Evolutionary conservation across 768 basidiomycete genomes (phyloP).

Genomic region (Psilocybe azurescens): DNA sequence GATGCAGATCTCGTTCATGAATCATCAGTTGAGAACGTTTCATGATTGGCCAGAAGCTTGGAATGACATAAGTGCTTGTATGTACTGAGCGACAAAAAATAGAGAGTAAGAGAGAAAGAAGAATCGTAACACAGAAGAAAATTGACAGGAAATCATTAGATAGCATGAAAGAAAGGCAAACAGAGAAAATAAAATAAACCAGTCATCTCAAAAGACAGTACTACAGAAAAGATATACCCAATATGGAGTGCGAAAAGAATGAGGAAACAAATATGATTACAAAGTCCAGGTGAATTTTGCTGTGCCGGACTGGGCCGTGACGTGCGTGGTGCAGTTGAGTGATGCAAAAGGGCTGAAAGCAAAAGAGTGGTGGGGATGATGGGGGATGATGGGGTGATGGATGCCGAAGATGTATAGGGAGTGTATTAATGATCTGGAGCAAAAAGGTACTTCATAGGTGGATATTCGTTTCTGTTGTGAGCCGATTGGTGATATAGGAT

Average conservation of each 20-base stretch:
- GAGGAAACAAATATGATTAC: conserved; percentile 44
- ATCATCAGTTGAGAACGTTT: conserved; percentile 8
- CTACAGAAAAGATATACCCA: conserved; percentile 37
- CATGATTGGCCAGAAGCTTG: conserved; percentile 14
- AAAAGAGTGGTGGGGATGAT: neutral
- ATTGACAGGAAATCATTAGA: conserved; percentile 34
- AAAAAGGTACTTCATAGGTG: conserved; percentile 10
- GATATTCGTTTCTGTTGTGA: conserved; percentile 7
- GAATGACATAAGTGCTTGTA: conserved; percentile 21
- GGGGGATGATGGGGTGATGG: neutral
- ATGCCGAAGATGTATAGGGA: conserved; percentile 10
- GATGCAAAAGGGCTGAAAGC: conserved; percentile 11
- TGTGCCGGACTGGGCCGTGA: conserved; percentile 24
- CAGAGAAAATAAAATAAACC: conserved; percentile 17
- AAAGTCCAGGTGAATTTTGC: conserved; percentile 35
- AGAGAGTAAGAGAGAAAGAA: conserved; percentile 6
- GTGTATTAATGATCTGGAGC: conserved; percentile 6
- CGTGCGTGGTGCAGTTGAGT: conserved; percentile 12
- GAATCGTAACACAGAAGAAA: conserved; percentile 16
- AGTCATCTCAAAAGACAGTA: conserved; percentile 29
- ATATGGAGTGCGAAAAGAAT: conserved; percentile 31
- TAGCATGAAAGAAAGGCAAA: conserved; percentile 36
- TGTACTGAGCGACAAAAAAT: conserved; percentile 16
- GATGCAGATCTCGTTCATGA: neutral
- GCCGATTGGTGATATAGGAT: conserved; percentile 5